Conservation (phyloP, 2,329 filamentous ascomycete genomes). For the Fusarium sacchari region DNA sequence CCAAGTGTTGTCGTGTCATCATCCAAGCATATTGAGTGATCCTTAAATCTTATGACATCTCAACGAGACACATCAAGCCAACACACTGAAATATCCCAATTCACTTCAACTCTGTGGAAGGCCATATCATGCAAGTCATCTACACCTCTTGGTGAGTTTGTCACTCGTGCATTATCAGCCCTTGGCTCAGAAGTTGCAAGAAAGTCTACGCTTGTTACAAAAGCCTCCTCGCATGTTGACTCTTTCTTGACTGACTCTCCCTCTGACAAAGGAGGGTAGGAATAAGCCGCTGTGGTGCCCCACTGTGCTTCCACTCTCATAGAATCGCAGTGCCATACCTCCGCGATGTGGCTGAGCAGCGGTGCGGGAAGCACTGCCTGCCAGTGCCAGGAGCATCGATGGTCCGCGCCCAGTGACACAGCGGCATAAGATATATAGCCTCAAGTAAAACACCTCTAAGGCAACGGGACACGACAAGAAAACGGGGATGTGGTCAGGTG, state of each 20-base stretch:
- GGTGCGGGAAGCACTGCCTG: too few species aligned
- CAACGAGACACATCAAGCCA: background rate
- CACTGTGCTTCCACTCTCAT: too few species aligned
- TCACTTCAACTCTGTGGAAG: too few species aligned
- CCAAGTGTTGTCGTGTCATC: background rate
- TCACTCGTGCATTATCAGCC: accelerated
- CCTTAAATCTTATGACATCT: background rate
- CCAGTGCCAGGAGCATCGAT: background rate
- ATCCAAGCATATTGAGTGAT: background rate
- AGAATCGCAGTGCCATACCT: accelerated
- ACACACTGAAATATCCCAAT: background rate
- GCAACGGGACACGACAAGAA: background rate
- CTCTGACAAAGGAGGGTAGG: background rate
- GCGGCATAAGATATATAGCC: background rate
- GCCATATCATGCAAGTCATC: background rate
- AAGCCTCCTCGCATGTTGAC: accelerated
- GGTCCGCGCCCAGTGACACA: background rate
- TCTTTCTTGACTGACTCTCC: background rate
- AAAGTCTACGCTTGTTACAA: background rate
- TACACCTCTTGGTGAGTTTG: accelerated
- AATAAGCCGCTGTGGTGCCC: background rate
- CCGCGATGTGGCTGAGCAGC: too few species aligned
- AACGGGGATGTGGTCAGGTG: background rate
- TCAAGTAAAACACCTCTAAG: background rate
- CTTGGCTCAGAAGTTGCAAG: background rate